A percentile compares a stretch with the other conserved stretches of the same genome.
These are phyloP conservation scores for Aphanocladium album DNA, from an alignment of 2,329 filamentous ascomycete genomes.

Conservation along the genomic window DNA sequence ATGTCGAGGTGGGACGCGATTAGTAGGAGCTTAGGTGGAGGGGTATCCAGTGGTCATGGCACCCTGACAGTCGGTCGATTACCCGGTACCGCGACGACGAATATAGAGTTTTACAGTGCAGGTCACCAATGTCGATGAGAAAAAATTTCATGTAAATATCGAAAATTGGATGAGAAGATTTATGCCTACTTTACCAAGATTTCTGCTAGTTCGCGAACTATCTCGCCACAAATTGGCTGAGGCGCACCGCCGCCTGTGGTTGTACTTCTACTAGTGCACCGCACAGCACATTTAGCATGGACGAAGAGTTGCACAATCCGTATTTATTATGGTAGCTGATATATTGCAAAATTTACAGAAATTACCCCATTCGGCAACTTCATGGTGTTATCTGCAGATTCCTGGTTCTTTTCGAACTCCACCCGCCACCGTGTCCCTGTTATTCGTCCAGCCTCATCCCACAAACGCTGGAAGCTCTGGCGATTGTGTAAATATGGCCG, in stretches of 20 bases:
- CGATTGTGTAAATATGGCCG: conserved; percentile 44
- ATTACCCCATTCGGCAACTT: background rate
- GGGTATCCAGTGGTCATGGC: background rate
- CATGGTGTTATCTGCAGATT: background rate
- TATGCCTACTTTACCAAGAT: too few species aligned
- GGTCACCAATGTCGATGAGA: too few species aligned
- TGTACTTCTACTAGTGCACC: too few species aligned
- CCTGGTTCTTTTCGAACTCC: conserved; percentile 28
- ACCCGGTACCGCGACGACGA: background rate
- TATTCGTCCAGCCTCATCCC: conserved; percentile 46
- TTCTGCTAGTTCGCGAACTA: too few species aligned
- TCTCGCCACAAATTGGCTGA: too few species aligned
- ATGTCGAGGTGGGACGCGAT: conserved; percentile 6
- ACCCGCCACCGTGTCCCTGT: conserved; percentile 48
- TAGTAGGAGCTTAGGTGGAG: background rate
- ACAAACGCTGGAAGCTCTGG: conserved; percentile 46
- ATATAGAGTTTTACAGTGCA: background rate
- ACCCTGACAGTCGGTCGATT: background rate
- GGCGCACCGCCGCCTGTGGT: too few species aligned
- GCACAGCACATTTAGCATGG: too few species aligned
- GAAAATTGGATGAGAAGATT: too few species aligned
- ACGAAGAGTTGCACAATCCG: too few species aligned
- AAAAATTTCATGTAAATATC: too few species aligned
- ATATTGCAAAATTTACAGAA: conserved; percentile 10
- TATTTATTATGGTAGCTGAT: conserved; percentile 8